Percentiles rank a stretch among this genome's conserved stretches.
Evolutionary conservation across 768 basidiomycete genomes (phyloP).

Genomic region (Trametes maxima): DNA sequence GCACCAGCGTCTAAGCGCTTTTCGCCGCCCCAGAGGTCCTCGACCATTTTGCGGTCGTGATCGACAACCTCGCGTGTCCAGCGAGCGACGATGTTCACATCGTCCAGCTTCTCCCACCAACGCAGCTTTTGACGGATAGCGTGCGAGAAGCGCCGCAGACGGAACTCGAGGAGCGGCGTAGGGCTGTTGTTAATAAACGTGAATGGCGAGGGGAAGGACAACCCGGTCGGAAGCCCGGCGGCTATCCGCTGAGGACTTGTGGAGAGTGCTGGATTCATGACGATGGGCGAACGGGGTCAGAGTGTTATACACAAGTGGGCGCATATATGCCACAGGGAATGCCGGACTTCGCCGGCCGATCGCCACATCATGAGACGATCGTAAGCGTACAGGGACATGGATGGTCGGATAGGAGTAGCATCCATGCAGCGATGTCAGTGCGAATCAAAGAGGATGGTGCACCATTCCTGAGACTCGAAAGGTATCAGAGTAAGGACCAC

Average conservation of each 20-base stretch:
- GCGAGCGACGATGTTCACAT: slow-evolving; percentile 10
- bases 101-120: slow-evolving; percentile 26
- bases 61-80: slow-evolving; percentile 22
- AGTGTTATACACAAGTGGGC: background rate
- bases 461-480: background rate
- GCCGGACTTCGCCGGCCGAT: background rate
- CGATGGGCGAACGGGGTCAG: background rate
- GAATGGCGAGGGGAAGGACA: slow-evolving; percentile 14
- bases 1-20: background rate
- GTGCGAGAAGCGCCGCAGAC: slow-evolving; percentile 14
- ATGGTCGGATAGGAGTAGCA: background rate
- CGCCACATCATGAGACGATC: background rate
- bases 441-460: background rate
- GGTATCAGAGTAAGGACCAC: background rate
- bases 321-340: background rate
- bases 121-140: slow-evolving; percentile 16
- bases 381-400: background rate
- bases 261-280: background rate
- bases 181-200: slow-evolving; percentile 1
- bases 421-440: background rate
- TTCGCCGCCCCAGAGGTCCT: slow-evolving; percentile 9
- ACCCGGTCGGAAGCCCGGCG: background rate
- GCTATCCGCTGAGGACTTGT: background rate
- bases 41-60: slow-evolving; percentile 13
- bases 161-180: slow-evolving; percentile 18